Conservation (phyloP, 1,284 basidiomycete species). For the Cryptococcus wingfieldii region DNA sequence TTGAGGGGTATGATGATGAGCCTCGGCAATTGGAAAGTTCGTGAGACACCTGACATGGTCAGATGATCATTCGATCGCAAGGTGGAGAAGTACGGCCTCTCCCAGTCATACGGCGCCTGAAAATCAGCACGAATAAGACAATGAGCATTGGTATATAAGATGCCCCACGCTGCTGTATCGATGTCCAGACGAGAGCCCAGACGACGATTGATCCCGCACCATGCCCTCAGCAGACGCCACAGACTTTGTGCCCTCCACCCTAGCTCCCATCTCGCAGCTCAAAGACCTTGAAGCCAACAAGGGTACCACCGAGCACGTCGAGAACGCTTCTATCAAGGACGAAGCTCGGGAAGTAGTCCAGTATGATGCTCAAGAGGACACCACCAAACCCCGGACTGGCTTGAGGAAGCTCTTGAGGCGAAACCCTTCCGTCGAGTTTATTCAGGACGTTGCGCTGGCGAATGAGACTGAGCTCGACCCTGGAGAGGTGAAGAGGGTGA, state of each 20-base stretch:
- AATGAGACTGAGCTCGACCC: slow-evolving; percentile 41
- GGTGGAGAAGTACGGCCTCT: no score
- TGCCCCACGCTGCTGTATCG: no score
- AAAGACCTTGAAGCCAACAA: slow-evolving; percentile 19
- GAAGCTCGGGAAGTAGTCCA: slow-evolving; percentile 6
- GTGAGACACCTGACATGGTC: no score
- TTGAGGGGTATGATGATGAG: neutral
- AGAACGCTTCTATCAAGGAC: slow-evolving; percentile 14
- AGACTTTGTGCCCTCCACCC: slow-evolving; percentile 14
- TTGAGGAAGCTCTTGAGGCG: slow-evolving; percentile 39
- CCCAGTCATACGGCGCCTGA: no score
- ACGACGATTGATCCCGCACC: neutral
- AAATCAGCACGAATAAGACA: no score
- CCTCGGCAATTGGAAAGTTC: no score
- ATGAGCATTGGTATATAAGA: no score
- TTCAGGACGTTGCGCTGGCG: slow-evolving; percentile 43
- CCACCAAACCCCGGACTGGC: slow-evolving; percentile 17
- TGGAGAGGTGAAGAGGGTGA: slow-evolving; percentile 36
- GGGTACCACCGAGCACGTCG: slow-evolving; percentile 18
- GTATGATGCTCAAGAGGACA: slow-evolving; percentile 14
- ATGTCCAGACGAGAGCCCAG: no score
- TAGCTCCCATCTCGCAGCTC: slow-evolving; percentile 2
- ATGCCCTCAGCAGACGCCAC: slow-evolving; percentile 10
- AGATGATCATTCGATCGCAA: no score
- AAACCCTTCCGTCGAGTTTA: slow-evolving; percentile 44